Percentiles rank a stretch among this genome's conserved stretches.
Evolutionary conservation across 2,329 filamentous ascomycete genomes (phyloP).

Genomic region (Paramyrothecium roridum): DNA sequence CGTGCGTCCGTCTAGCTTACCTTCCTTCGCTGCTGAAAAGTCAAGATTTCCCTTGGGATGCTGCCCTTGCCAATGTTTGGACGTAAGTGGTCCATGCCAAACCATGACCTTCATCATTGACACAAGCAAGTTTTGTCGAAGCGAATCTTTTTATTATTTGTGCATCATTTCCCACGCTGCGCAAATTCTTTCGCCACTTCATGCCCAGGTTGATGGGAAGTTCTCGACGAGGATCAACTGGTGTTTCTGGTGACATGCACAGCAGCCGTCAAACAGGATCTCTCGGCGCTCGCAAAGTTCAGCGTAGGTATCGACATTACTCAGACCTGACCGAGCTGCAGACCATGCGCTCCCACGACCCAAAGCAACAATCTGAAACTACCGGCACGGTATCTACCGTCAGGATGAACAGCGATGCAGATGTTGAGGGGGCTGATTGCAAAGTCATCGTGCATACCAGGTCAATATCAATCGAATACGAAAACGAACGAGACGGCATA

Average conservation of each 20-base stretch:
- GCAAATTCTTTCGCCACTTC: conserved; percentile 34
- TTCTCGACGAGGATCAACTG: conserved; percentile 4
- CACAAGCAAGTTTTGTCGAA: conserved; percentile 23
- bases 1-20: conserved; percentile 22
- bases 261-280: neutral
- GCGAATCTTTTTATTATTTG: conserved; percentile 37
- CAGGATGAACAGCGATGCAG: neutral
- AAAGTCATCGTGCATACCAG: neutral
- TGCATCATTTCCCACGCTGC: conserved; percentile 34
- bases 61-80: conserved; percentile 22
- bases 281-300: neutral
- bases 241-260: neutral
- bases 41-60: conserved; percentile 23
- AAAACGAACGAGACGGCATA: neutral
- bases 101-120: neutral
- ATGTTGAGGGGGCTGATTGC: neutral
- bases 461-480: neutral
- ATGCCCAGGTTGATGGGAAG: conserved; percentile 27
- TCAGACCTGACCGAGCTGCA: neutral
- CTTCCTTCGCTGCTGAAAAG: conserved; percentile 20
- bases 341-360: neutral
- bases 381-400: neutral
- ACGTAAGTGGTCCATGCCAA: conserved; percentile 15
- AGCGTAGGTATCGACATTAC: neutral
- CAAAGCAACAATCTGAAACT: neutral